phyloP scores from a whole-genome alignment of 345 rosid species.

The Populus tremula region DNA sequence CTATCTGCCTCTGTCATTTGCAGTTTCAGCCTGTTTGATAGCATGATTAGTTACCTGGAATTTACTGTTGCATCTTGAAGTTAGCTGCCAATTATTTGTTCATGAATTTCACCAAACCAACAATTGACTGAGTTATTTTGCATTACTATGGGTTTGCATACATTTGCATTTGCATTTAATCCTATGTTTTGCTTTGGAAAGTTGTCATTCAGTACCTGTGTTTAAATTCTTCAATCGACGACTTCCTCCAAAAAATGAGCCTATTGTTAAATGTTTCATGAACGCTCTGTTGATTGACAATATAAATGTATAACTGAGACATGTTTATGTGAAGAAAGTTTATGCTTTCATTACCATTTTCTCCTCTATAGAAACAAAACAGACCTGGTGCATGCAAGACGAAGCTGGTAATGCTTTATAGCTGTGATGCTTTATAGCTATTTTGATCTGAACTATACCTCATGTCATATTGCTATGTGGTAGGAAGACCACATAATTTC shows the following conservation, averaged over 20 bases:
- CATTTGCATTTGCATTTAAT: background rate
- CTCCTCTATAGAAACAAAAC: background rate
- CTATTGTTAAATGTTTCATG: background rate
- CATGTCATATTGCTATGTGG: background rate
- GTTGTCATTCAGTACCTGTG: background rate
- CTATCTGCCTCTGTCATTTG: background rate
- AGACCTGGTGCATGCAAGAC: background rate
- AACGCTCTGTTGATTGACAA: background rate
- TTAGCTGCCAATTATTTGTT: background rate
- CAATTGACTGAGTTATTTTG: background rate
- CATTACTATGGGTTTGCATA: background rate
- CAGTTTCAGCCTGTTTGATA: background rate
- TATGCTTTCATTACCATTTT: background rate
- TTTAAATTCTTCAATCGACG: background rate
- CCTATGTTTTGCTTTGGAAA: background rate
- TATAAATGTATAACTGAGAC: background rate
- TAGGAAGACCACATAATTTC: background rate
- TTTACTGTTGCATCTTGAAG: background rate
- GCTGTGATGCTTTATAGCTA: background rate
- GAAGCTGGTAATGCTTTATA: background rate
- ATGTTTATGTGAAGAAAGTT: background rate
- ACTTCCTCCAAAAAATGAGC: background rate
- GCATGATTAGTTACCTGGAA: too few relatives aligned
- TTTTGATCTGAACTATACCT: background rate
- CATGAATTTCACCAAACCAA: background rate